A percentile compares a stretch with the other conserved stretches of the same genome.
phyloP scores from a whole-genome alignment of 108 stramenopile genomes.

The Hondaea fermentalgiana region DNA sequence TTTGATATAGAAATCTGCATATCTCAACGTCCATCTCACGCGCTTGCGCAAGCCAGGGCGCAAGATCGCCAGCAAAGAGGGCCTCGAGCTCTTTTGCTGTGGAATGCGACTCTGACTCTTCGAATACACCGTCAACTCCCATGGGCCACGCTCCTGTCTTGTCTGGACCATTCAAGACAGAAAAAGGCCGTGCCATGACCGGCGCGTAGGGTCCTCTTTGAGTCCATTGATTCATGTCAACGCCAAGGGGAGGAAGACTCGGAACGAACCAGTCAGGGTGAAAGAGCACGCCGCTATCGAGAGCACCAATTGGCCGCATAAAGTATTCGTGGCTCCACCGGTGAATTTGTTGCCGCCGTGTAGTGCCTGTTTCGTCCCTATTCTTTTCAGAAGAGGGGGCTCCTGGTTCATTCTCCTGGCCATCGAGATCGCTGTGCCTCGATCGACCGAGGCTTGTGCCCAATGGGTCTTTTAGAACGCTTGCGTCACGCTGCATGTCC shows the following conservation, averaged over 20 bases:
- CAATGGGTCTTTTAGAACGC: no score
- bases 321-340: neutral
- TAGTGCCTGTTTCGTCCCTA: neutral
- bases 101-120: neutral
- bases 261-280: constrained; percentile 11
- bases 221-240: neutral
- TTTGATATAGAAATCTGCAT: neutral
- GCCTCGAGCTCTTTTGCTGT: neutral
- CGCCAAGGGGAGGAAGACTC: neutral
- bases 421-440: no score
- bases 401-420: no score
- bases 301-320: neutral
- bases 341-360: neutral
- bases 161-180: neutral
- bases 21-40: neutral
- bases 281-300: neutral
- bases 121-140: neutral
- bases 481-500: no score
- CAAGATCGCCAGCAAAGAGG: neutral
- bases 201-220: neutral
- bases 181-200: neutral
- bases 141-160: neutral
- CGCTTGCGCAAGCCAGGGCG: neutral
- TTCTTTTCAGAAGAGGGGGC: neutral
- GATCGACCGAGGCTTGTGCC: no score